phyloP scores from a whole-genome alignment of 2,329 filamentous ascomycete species.

The Trichoderma oligosporum region DNA sequence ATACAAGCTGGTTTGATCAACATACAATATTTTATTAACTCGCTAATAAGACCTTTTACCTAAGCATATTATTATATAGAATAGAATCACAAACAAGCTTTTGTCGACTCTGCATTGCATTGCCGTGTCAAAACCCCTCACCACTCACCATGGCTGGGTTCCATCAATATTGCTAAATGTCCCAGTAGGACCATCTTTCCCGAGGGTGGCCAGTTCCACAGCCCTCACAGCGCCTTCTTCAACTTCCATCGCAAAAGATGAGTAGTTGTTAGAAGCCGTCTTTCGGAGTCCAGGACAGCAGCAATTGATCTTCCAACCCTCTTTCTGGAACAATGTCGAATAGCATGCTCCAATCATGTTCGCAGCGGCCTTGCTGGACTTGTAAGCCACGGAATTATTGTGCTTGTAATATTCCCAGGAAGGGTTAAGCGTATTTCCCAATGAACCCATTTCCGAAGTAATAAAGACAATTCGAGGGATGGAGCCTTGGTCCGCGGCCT shows the following conservation, averaged over 20 bases:
- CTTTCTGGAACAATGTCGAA: background rate
- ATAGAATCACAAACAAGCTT: no score
- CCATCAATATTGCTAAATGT: conserved; percentile 11
- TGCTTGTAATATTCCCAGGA: conserved; percentile 2
- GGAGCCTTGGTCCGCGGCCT: conserved; percentile 8
- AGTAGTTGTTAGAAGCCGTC: conserved; percentile 1
- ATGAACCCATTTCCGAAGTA: conserved; percentile 8
- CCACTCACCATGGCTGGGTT: conserved; percentile 4
- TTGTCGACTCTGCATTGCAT: background rate
- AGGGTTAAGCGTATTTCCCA: conserved; percentile 7
- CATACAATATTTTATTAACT: no score
- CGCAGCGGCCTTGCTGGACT: conserved; percentile 8
- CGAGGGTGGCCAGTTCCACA: background rate
- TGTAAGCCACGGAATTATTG: conserved; percentile 6
- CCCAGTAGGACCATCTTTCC: conserved; percentile 3
- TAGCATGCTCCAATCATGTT: conserved; percentile 14
- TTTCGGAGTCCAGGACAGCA: conserved; percentile 11
- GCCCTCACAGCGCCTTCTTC: conserved; percentile 14
- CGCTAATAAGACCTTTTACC: no score
- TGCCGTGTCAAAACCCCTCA: background rate
- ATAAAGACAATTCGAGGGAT: conserved; percentile 9
- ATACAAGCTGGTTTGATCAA: no score
- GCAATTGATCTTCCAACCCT: conserved; percentile 11
- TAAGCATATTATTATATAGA: no score
- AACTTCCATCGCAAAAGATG: conserved; percentile 1